phyloP scores from a whole-genome alignment of 257 asterid genomes.

The Knoxia roxburghii region DNA sequence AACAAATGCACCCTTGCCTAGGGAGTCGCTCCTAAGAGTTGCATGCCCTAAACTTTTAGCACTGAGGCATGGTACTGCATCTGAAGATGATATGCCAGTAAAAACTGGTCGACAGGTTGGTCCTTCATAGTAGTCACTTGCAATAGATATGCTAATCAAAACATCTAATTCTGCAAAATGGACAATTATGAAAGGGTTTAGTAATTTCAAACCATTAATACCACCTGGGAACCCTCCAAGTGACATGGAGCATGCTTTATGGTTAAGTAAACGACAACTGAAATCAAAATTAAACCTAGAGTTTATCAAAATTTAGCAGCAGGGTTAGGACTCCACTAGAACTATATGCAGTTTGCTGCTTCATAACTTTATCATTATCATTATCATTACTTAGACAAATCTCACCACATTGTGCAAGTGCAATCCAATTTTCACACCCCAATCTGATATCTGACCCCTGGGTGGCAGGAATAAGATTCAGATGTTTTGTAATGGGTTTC shows the following conservation, averaged over 20 bases:
- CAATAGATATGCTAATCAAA: slow-evolving; percentile 83
- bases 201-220: neutral
- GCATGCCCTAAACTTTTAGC: slow-evolving; percentile 91
- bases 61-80: slow-evolving; percentile 54
- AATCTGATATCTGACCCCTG: neutral
- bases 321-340: neutral
- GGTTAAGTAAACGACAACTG: neutral
- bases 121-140: slow-evolving; percentile 78
- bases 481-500: neutral
- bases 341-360: neutral
- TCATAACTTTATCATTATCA: neutral
- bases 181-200: slow-evolving; percentile 15
- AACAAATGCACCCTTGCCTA: slow-evolving; percentile 77
- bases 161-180: slow-evolving; percentile 83
- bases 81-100: slow-evolving; percentile 28
- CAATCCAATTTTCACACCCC: neutral
- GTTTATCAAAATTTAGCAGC: neutral
- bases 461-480: no score
- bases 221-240: neutral
- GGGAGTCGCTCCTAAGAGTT: slow-evolving; percentile 65
- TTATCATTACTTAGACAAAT: neutral
- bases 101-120: slow-evolving; percentile 71
- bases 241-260: neutral
- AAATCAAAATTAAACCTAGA: neutral
- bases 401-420: neutral